Evolutionary conservation across 805 yeast species (phyloP), one percentile per base, ranked within the genome.

Genomic region (Wickerhamiella nectarea): DNA sequence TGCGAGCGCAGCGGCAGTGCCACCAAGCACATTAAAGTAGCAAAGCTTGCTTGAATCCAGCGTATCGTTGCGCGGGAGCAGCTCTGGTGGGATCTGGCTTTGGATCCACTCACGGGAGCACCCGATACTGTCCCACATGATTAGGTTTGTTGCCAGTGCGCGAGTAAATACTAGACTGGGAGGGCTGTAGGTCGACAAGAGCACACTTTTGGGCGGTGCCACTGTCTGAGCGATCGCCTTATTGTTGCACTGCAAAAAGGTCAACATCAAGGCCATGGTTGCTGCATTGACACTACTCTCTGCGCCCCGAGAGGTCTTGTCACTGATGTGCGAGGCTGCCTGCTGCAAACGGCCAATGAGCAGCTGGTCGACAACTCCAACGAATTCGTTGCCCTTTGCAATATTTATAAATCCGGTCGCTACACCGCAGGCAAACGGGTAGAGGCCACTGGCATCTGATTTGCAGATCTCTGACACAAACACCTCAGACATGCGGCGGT

Each of bases 391-490:
- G 1, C 91, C 94, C 45, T 74, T 72, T 0, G 93, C 95, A 24
- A 86, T 59, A 54, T 87, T 86, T 12, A 86, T 76, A 45, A 78
- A 72, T 0, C 99, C 99, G 14, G 87, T 61, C 0, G 94, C 75
- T 34, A 89, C 72, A 0, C 98, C 98, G 1, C 94, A 93, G 1
- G 94, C 82, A 10, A 84, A 63, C 44, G 93, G 65, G 54, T 87
- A 89, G 1, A 87, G 81, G 37, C 2, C 12, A 8, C 28, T 28
- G 19, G 15, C n/a, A 11, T 15, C 31, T 12, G 12, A 4, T 4
- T n/a, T n/a, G 28, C n/a, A 10, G 6, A 39, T 21, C 55, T 89
- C 95, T 0, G 80, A 69, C 15, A 81, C 61, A 34, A 87, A 63
- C 28, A 83, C 72, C 47, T 81, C 91, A 45, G 87, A 78, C 86